Conservation (phyloP, 169 alveolate species). For the Babesia divergens region DNA sequence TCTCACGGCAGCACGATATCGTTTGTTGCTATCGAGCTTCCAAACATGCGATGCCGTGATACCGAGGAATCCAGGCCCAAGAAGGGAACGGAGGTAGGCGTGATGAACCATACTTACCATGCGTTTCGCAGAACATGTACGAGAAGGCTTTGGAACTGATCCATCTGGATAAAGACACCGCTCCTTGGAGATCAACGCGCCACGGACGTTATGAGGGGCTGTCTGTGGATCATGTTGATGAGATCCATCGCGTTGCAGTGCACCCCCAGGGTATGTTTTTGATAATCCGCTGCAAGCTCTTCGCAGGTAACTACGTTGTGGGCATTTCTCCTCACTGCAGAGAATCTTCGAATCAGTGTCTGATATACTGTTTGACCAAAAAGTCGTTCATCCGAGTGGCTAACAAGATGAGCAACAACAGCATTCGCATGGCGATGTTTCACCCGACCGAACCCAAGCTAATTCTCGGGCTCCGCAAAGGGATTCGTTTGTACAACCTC, state of each 20-base stretch:
- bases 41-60: constrained; percentile 8
- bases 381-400: constrained; percentile 42
- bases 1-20: constrained; percentile 34
- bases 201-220: constrained; percentile 5
- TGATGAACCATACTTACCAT: not conserved
- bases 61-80: constrained; percentile 3
- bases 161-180: not conserved
- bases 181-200: not conserved
- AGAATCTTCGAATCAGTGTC: constrained; percentile 51
- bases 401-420: constrained; percentile 48
- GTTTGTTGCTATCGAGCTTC: constrained; percentile 38
- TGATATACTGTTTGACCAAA: constrained; percentile 53
- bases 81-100: constrained; percentile 1
- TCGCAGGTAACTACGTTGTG: constrained; percentile 49
- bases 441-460: constrained; percentile 64
- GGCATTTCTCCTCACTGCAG: constrained; percentile 35
- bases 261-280: constrained; percentile 20
- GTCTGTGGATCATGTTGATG: constrained; percentile 45
- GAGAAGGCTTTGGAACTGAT: constrained; percentile 24
- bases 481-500: constrained; percentile 53
- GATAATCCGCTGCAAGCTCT: not conserved
- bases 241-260: constrained; percentile 5
- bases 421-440: constrained; percentile 50
- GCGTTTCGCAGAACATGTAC: not conserved
- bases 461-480: constrained; percentile 41